phyloP scores from a whole-genome alignment of 2,329 filamentous ascomycete species.

The Ophiosphaerella korrae region DNA sequence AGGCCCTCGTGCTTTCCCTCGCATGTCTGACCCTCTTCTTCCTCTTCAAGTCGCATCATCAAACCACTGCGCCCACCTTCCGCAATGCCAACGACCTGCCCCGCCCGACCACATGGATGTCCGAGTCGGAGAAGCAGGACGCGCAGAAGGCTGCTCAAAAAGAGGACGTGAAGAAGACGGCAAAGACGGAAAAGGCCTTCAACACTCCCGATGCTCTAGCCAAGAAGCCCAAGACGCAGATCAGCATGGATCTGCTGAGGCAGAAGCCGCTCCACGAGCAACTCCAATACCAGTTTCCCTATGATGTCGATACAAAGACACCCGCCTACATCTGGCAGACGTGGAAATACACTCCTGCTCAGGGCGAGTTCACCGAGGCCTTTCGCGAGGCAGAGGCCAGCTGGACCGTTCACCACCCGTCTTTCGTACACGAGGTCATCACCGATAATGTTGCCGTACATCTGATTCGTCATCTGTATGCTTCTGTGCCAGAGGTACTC shows the following conservation, averaged over 20 bases:
- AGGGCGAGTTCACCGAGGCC: slow-evolving; percentile 71
- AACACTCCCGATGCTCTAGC: slow-evolving; percentile 33
- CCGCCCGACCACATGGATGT: slow-evolving; percentile 41
- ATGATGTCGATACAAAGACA: slow-evolving; percentile 86
- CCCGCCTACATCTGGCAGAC: slow-evolving; percentile 99
- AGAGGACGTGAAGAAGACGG: slow-evolving; percentile 14
- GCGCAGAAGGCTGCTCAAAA: slow-evolving; percentile 17
- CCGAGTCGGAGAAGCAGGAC: slow-evolving; percentile 16
- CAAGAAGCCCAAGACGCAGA: slow-evolving; percentile 60
- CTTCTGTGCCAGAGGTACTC: slow-evolving; percentile 61
- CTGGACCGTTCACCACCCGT: slow-evolving; percentile 85
- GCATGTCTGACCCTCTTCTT: slow-evolving; percentile 72
- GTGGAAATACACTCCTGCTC: slow-evolving; percentile 86
- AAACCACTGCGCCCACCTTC: slow-evolving; percentile 34
- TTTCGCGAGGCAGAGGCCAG: slow-evolving; percentile 86
- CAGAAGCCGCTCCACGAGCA: slow-evolving; percentile 76
- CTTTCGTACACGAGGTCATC: slow-evolving; percentile 95
- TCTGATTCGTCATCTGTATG: slow-evolving; percentile 84
- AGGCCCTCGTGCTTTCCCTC: slow-evolving; percentile 73
- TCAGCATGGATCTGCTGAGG: slow-evolving; percentile 71
- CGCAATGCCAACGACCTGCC: slow-evolving; percentile 44
- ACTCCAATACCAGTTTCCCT: slow-evolving; percentile 91
- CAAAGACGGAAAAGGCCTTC: slow-evolving; percentile 35
- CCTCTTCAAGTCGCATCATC: slow-evolving; percentile 68
- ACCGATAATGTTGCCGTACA: slow-evolving; percentile 86